Conservation (phyloP, 2,329 filamentous ascomycete species). For the Aspergillus tamarii region DNA sequence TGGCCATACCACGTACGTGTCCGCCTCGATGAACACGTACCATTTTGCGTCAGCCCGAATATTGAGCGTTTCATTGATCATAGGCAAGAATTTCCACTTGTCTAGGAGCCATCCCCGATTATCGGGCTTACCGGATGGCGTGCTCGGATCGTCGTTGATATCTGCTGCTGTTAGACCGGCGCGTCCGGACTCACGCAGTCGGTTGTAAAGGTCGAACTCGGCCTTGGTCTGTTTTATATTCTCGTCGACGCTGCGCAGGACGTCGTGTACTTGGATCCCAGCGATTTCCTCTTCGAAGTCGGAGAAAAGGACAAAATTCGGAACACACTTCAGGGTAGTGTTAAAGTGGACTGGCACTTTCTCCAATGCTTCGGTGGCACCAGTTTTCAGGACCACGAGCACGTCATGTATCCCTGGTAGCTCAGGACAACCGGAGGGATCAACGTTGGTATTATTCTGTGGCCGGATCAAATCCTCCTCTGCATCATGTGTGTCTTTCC, state of each 20-base stretch:
- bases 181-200: neutral
- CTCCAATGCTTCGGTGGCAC: constrained; percentile 32
- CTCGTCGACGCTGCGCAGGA: constrained; percentile 30
- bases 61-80: constrained; percentile 42
- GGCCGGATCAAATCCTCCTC: neutral
- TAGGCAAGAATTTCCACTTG: constrained; percentile 66
- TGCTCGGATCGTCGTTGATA: constrained; percentile 35
- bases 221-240: constrained; percentile 18
- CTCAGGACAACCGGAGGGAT: neutral
- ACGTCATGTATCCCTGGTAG: constrained; percentile 25
- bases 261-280: constrained; percentile 29
- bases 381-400: constrained; percentile 32
- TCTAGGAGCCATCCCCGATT: constrained; percentile 42
- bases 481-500: neutral
- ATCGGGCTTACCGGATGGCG: constrained; percentile 42
- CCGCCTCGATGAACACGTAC: constrained; percentile 64
- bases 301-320: constrained; percentile 33
- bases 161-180: constrained; percentile 25
- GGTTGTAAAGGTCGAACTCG: constrained; percentile 5
- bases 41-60: constrained; percentile 45
- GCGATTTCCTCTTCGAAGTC: constrained; percentile 33
- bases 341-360: constrained; percentile 33
- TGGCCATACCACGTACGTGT: constrained; percentile 60
- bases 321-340: constrained; percentile 32
- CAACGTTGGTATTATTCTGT: neutral